Evolutionary conservation across 2,329 filamentous ascomycete genomes (phyloP), one percentile per base, ranked within the genome.

Genomic region (Capronia americana): DNA sequence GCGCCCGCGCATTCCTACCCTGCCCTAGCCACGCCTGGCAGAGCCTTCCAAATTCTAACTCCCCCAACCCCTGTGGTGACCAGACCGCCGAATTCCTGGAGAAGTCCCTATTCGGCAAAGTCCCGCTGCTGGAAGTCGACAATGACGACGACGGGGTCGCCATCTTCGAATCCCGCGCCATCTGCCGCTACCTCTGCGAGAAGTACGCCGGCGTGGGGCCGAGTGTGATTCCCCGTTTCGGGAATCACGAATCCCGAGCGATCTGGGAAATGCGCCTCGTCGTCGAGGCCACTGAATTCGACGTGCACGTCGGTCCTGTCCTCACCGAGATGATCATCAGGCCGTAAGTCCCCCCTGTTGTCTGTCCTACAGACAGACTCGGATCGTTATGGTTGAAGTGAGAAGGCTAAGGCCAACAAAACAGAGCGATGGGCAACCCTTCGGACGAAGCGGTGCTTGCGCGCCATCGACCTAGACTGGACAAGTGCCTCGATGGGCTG

Each of bases 131-230:
- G 5, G 61, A 63, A 28, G 54, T 38, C 30, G 54, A 30, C 14
- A 26, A 10, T 34, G 32, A 34, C 32, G 32, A n/a, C 7, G 38
- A 17, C 7, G 38, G 57, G 3, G 6, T 58, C 12, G 41, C 26
- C 20, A 38, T 63, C 38, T 63, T 63, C 55, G 61, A 63, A 26
- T 63, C 61, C 17, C 61, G 61, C 38, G 53, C 61, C 10, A 63
- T 63, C 30, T 28, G 28, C 23, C 61, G 61, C 51, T 63, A 63
- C 26, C 54, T 63, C 12, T 54, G 48, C 46, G 10, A 23, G 24
- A 63, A 63, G 55, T 58, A 63, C 23, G 28, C 55, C 12, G 53
- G 34, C 20, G 46, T 57, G n/a, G 61, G 61, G 0, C 54, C 54
- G 26, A 2, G 7, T 4, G 23, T 63, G 46, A 38, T 63, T 8